Base-by-base conservation (phyloP, 2,329 filamentous ascomycete genomes). In the Calonectria pteridis region DNA sequence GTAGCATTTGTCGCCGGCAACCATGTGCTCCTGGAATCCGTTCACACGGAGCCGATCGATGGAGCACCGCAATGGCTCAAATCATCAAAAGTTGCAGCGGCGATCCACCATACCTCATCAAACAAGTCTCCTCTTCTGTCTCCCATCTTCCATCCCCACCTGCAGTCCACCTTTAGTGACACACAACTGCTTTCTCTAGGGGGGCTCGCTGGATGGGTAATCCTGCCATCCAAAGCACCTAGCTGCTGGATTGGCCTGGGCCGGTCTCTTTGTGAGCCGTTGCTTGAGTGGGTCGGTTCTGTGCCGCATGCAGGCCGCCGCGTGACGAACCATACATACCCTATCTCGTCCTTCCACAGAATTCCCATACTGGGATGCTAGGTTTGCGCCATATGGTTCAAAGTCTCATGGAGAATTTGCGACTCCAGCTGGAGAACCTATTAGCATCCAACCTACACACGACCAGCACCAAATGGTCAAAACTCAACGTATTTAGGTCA, bases 321-420 rank as follows among this genome's bases (percentile, higher is more conserved):
- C 78, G 76, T 79, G 78, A 80, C 72, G 78, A 80, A 80, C 78
- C 72, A 78, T 73, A 73, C 69, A 64, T 71, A 74, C 59, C 64
- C 67, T 55, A 67, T 67, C 68, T 73, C 53, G 63, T 58, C 67
- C 53, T 73, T 70, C 67, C 67, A 73, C 53, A 67, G 67, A 70
- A 73, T 73, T 71, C 43, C 71, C 71, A 66, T 73, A 67, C 71
- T 69, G 63, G 59, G 59, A 69, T 63, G 33, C n/a, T 62, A 69
- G 31, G 50, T 67, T 58, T 73, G 51, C 59, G 62, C 37, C 66
- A 46, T 43, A 69, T 70, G 46, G 67, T 40, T 43, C 63, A 63
- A 67, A 67, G 63, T 67, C 63, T 71, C 69, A 43, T 33, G n/a
- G 40, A 33, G n/a, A 66, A 66, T 43, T 37, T 43, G 50, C 40